These are phyloP conservation scores for Leucaena leucocephala DNA, from an alignment of 306 rosid species.

Conservation along the genomic window DNA sequence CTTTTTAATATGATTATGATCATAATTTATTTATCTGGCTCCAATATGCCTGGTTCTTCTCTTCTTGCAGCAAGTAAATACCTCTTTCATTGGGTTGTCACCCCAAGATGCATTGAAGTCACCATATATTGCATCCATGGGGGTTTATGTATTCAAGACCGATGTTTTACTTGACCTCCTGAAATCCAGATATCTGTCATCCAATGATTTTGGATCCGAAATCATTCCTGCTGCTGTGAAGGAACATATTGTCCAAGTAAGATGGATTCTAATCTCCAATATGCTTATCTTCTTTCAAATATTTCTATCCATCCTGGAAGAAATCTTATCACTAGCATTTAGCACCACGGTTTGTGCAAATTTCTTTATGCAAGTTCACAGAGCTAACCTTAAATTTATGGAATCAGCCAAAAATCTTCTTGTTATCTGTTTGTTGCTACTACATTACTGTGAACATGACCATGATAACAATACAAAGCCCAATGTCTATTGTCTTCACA, in stretches of 20 bases:
- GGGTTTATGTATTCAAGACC: constrained; percentile 83
- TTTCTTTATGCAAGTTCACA: not conserved
- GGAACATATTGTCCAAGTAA: constrained; percentile 82
- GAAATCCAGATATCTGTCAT: constrained; percentile 69
- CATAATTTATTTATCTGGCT: constrained; percentile 5
- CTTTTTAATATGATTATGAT: constrained; percentile 5
- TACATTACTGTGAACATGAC: not conserved
- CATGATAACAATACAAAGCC: constrained; percentile 12
- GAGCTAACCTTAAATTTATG: not conserved
- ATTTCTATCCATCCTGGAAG: not conserved
- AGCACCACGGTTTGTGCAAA: too few species aligned
- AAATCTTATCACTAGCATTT: too few species aligned
- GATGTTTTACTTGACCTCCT: constrained; percentile 76
- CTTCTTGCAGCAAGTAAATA: constrained; percentile 75
- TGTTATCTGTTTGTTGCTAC: not conserved
- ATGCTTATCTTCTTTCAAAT: constrained; percentile 9
- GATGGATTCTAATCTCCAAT: constrained; percentile 27
- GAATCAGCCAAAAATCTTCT: not conserved
- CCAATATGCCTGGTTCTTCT: not conserved
- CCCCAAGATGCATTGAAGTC: constrained; percentile 57
- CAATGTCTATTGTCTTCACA: constrained; percentile 40
- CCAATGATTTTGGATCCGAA: constrained; percentile 95
- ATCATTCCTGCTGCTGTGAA: constrained; percentile 85
- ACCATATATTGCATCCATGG: constrained; percentile 93
- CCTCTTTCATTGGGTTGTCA: constrained; percentile 73